These are phyloP conservation scores for Wickerhamomyces tratensis DNA, from an alignment of 805 yeast species.

Conservation along the genomic window DNA sequence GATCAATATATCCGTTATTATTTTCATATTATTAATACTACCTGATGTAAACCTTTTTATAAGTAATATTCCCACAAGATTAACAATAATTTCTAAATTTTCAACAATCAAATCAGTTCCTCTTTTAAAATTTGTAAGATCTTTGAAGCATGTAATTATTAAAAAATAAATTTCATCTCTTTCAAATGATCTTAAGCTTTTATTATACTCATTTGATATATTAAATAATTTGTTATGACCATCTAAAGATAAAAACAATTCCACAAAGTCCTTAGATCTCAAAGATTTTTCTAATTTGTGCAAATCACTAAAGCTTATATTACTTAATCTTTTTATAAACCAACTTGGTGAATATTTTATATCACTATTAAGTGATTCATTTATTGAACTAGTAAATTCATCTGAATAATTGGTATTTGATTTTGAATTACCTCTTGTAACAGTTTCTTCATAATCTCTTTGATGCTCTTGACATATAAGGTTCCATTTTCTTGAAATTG, in stretches of 20 bases:
- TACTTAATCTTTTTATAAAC: conserved; percentile 10
- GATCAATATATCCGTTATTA: conserved; percentile 43
- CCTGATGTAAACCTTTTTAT: no score
- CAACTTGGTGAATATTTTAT: conserved; percentile 2
- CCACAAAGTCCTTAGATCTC: conserved; percentile 15
- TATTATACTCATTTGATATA: conserved; percentile 27
- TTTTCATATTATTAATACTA: conserved; percentile 38
- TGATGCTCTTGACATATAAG: conserved; percentile 17
- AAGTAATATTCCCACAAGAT: conserved; percentile 34
- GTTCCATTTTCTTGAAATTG: conserved; percentile 16
- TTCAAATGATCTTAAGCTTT: conserved; percentile 7
- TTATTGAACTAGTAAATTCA: not conserved
- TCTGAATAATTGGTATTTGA: not conserved
- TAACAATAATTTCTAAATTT: conserved; percentile 13
- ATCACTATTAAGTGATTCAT: not conserved
- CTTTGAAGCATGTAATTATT: conserved; percentile 39
- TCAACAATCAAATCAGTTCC: conserved; percentile 19
- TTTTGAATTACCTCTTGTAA: conserved; percentile 4
- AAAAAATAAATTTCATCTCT: conserved; percentile 39
- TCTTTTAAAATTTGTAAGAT: conserved; percentile 28
- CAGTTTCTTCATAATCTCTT: not conserved
- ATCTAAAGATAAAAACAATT: conserved; percentile 34
- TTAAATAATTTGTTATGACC: conserved; percentile 42
- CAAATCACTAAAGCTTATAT: conserved; percentile 9
- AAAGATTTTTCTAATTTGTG: conserved; percentile 16